Base-by-base conservation (phyloP, 2,329 filamentous ascomycete species). In the Achaetomium macrosporum region DNA sequence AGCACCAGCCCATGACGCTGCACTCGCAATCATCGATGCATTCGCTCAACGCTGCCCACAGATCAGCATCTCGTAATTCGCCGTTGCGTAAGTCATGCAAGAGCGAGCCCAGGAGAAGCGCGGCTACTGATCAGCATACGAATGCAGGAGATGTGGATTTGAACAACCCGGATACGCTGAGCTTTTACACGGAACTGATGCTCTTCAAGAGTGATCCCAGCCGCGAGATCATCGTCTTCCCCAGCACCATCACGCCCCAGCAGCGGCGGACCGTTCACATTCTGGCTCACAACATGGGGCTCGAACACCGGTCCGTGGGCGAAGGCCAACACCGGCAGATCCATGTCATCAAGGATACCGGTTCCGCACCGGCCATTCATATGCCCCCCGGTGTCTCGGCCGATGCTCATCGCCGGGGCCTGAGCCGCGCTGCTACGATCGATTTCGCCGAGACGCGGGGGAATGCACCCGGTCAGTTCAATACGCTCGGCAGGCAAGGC, bases 351-450 rank as follows among this genome's bases (percentile, higher is more conserved):
- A 89, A 89, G 69, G 78, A 59, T 61, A 79, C 79, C 64, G 76
- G 75, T 57, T 76, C 66, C 69, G 76, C 42, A 63, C 70, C 78
- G 37, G 72, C 77, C n/a, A 69, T 75, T 45, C 73, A 77, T 62
- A 69, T 84, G 74, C 75, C 84, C 19, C 77, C 81, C 1, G 83
- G 83, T 52, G 84, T 87, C 54, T 82, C 83, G 19, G 75, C 84
- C 47, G 89, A 95, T 59, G 83, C 87, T 51, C 85, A 90, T 62
- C 85, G 92, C 61, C 87, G 92, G 56, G 87, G 86, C 5, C 76
- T 99, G 35, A 96, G 90, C 73, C 86, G 93, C 57, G 91, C 93
- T 15, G 93, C 93, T n/a, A 97, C 93, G 2, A 96, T 95, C 60
- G 93, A 97, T 69, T 97, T 97, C 69, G 90, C 88, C 59, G 87